phyloP scores from a whole-genome alignment of 257 asterid genomes.

The Solanum ossicruentum region DNA sequence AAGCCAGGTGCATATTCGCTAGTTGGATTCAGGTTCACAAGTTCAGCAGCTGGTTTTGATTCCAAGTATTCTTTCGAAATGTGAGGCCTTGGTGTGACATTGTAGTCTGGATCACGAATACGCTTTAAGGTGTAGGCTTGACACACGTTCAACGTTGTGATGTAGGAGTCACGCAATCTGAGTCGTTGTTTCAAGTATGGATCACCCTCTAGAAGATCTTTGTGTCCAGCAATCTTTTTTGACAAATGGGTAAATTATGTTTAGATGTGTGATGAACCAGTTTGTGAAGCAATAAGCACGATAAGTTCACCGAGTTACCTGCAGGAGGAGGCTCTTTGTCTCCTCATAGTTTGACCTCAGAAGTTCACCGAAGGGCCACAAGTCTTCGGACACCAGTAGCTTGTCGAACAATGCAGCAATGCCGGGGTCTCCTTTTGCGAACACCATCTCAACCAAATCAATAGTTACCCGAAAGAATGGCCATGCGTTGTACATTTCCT shows the following conservation, averaged over 20 bases:
- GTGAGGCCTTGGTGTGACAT: constrained; percentile 32
- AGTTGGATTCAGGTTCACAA: constrained; percentile 27
- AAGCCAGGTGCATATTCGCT: constrained; percentile 43
- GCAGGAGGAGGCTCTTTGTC: constrained; percentile 27
- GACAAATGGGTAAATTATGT: not conserved
- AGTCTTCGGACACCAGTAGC: constrained; percentile 39
- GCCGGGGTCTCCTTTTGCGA: constrained; percentile 44
- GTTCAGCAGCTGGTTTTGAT: constrained; percentile 25
- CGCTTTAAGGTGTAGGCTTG: constrained; percentile 39
- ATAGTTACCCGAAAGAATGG: constrained; percentile 47
- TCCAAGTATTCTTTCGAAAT: constrained; percentile 28
- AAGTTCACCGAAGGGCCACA: constrained; percentile 26
- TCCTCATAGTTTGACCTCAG: constrained; percentile 27
- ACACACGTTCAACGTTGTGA: constrained; percentile 32
- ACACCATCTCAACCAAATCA: constrained; percentile 46
- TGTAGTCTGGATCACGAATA: constrained; percentile 29
- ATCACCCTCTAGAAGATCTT: constrained; percentile 40
- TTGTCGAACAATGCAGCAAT: constrained; percentile 37
- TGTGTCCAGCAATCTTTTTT: constrained; percentile 36
- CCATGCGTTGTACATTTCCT: constrained; percentile 42
- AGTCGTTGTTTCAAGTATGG: constrained; percentile 39
- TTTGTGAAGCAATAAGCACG: not conserved
- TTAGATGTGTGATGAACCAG: not conserved
- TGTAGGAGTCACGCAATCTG: constrained; percentile 31
- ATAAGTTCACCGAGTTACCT: constrained; percentile 10